Percentiles rank a stretch among this genome's conserved stretches.
These are phyloP conservation scores for Odonthalia washingtoniensis DNA, from an alignment of 31 red algal genomes.

Conservation along the genomic window DNA sequence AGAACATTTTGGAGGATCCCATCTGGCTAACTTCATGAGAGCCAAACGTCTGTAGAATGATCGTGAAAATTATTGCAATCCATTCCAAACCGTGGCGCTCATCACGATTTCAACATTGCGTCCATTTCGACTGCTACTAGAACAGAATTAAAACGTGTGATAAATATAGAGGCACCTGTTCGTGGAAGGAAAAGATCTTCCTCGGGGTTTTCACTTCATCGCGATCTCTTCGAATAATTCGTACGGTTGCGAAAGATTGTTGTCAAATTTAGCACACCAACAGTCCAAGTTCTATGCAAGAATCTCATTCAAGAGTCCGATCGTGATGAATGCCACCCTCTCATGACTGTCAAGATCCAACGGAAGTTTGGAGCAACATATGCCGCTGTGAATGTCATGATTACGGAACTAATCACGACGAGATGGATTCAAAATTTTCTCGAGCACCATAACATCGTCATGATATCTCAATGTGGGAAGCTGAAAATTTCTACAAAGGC, in stretches of 20 bases:
- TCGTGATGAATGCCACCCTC: neutral
- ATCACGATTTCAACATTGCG: too few species aligned
- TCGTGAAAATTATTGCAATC: too few species aligned
- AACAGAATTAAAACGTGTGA: too few species aligned
- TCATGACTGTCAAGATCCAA: conserved; percentile 1
- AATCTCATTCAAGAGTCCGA: neutral
- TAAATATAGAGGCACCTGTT: too few species aligned
- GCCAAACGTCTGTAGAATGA: too few species aligned
- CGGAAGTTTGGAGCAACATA: neutral
- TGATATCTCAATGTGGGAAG: neutral
- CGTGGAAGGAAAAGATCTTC: too few species aligned
- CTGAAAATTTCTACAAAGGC: neutral
- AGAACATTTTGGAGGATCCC: too few species aligned
- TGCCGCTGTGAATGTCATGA: neutral
- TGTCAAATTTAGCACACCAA: conserved; percentile 18
- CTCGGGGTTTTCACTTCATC: too few species aligned
- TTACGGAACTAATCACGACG: neutral
- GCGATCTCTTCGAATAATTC: neutral
- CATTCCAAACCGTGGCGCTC: too few species aligned
- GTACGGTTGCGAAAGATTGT: conserved; percentile 13
- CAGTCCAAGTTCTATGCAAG: neutral
- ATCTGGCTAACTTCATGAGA: too few species aligned
- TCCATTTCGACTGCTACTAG: too few species aligned
- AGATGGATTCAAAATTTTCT: conserved; percentile 16
- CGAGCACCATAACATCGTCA: neutral